Base-by-base conservation (phyloP, 2,329 filamentous ascomycete genomes). In the Claviceps humidiphila region DNA sequence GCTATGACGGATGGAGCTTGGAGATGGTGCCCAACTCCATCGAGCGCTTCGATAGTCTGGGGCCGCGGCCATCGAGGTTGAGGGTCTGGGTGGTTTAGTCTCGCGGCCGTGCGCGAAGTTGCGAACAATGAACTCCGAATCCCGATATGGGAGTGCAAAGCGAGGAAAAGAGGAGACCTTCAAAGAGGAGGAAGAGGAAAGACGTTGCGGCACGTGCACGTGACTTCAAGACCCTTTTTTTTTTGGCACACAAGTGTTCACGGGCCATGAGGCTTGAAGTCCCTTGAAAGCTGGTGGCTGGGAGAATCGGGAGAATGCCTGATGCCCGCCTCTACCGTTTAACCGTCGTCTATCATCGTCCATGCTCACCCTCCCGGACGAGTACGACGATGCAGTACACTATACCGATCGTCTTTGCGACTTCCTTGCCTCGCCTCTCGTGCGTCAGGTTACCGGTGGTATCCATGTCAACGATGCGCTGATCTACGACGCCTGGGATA, bases 391-490 rank as follows among this genome's bases (percentile, higher is more conserved):
- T 51, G 38, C 59, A 11, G 46, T 57, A 30, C 43, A 49, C 22
- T 64, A 65, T 45, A 58, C 61, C 3, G 37, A 58, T 2, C 49
- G 60, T 6, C 55, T 66, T 0, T 51, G 51, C 5, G 40, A 50
- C 1, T 64, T 66, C 34, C 53, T 63, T n/a, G 42, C 53, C 4
- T 57, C 62, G 6, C 56, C 64, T 4, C 52, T 66, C 13, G 56
- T 65, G 11, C 61, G 58, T 6, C 64, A 66, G 34, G 60, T 66
- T 37, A 64, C 63, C 1, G 64, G 64, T 2, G 64, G 60, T n/a
- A 61, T 66, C 34, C 64, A 66, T 50, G 64, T 66, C 50, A 66
- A 66, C 42, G 64, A 66, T 52, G 61, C 64, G 2, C 49, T 66
- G 34, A 62, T 65, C 48, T 39, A 60, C 41, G 46, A 62, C 50